These are phyloP conservation scores for Chrysoporthe deuterocubensis DNA, from an alignment of 2,329 filamentous ascomycete genomes.

Conservation along the genomic window DNA sequence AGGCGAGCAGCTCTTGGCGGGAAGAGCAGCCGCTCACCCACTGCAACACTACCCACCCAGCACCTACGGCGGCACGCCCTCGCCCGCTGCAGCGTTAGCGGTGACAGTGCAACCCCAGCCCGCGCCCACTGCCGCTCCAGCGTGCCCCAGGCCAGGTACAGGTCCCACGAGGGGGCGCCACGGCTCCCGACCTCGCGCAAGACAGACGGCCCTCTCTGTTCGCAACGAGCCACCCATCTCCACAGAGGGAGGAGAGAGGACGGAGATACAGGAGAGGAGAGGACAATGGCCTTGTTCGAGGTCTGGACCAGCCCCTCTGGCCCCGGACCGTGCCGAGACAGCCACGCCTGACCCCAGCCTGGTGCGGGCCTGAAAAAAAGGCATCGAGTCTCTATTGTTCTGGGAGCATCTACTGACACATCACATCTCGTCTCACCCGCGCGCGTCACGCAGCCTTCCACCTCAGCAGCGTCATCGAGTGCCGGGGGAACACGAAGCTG, in stretches of 20 bases:
- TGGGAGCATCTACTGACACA: conserved; percentile 20
- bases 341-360: neutral
- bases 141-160: neutral
- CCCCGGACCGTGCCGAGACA: conserved; percentile 12
- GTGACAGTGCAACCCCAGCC: neutral
- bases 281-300: conserved; percentile 10
- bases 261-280: neutral
- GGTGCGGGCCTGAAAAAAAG: neutral
- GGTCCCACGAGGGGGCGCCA: neutral
- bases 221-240: neutral
- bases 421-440: conserved; percentile 12
- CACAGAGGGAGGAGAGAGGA: neutral
- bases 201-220: too few relatives aligned
- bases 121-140: too few relatives aligned
- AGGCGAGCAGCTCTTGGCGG: neutral
- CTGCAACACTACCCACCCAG: neutral
- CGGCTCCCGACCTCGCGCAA: too few relatives aligned
- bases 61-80: neutral
- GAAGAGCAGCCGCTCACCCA: conserved; percentile 11
- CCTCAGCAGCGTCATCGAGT: conserved; percentile 70
- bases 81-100: conserved; percentile 10
- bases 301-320: neutral
- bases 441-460: conserved; percentile 40
- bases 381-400: conserved; percentile 7
- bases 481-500: conserved; percentile 67